Base-by-base conservation (phyloP, 768 basidiomycete species). In the Roridomyces roridus region DNA sequence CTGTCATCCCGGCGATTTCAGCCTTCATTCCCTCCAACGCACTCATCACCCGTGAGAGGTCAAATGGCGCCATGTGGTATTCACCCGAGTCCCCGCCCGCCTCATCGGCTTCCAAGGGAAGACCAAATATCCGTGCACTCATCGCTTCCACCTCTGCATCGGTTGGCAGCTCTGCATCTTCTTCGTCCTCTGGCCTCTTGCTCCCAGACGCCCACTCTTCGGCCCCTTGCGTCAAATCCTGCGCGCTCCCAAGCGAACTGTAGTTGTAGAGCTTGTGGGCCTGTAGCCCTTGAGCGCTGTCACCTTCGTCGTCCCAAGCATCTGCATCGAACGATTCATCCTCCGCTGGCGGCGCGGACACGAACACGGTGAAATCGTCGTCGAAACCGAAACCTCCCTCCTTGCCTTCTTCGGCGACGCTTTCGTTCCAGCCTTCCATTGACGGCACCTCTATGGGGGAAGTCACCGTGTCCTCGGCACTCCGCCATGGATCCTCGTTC, bases 361-460 rank as follows among this genome's bases (percentile, higher is more conserved):
- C 80, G 59, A 91, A 91, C 25, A 83, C 85, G 2, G 85, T 80
- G 65, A 94, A 94, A 68, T 94, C 89, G 65, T 94, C 92, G 50
- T 93, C 92, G 62, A 94, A 85, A 4, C 77, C 78, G 46, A 68
- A 64, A 20, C 29, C 29, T 34, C 31, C 31, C 15, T 34, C 31
- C 15, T 34, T 34, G 7, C 11, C 31, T 14, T 67, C 63, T 55
- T 46, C 29, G 21, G 24, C 46, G 25, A n/a, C n/a, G n/a, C n/a
- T n/a, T n/a, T 39, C 21, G 39, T 51, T 21, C 40, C 62, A 46
- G 57, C 34, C 57, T 39, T n/a, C 40, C 36, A 28, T 37, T 1
- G 12, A 55, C 3, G 62, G 57, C 12, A 50, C 41, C 10, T 34
- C 57, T 35, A 67, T 69, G 3, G 74, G 69, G 23, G 71, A 72